These are phyloP conservation scores for Suillus discolor DNA, from an alignment of 768 basidiomycete genomes.

Conservation along the genomic window DNA sequence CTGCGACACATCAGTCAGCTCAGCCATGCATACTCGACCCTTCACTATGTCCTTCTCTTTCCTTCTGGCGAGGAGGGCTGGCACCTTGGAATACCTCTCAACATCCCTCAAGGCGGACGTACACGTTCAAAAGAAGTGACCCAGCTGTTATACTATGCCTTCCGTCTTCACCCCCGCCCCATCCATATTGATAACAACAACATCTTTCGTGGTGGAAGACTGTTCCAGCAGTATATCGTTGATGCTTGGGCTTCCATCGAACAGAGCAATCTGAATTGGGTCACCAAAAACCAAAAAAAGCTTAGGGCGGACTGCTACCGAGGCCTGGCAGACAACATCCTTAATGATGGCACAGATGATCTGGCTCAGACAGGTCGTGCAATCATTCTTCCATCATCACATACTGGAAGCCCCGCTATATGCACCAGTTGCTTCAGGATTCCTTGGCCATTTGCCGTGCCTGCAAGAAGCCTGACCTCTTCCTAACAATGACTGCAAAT, in stretches of 20 bases:
- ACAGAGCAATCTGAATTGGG: constrained; percentile 20
- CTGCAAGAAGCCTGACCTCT: constrained; percentile 43
- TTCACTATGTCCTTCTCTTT: too few relatives aligned
- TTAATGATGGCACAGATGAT: constrained; percentile 25
- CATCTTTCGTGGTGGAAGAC: too few relatives aligned
- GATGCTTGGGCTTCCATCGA: too few relatives aligned
- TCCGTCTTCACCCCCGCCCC: constrained; percentile 29
- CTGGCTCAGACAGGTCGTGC: constrained; percentile 31
- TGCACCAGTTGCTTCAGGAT: constrained; percentile 48
- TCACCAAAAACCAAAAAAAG: constrained; percentile 35
- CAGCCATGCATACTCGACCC: constrained; percentile 36
- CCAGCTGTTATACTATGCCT: too few relatives aligned
- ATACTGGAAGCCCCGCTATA: constrained; percentile 33
- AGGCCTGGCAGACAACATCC: constrained; percentile 35
- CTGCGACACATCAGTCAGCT: constrained; percentile 35
- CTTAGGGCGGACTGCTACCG: constrained; percentile 38
- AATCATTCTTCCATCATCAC: constrained; percentile 43
- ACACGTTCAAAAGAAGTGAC: too few relatives aligned
- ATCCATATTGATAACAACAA: constrained; percentile 17
- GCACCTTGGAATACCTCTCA: too few relatives aligned
- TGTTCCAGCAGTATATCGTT: too few relatives aligned
- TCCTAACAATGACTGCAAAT: constrained; percentile 57
- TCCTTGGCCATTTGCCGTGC: constrained; percentile 45
- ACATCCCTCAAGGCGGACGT: too few relatives aligned
- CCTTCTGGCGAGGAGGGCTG: too few relatives aligned